Conservation (phyloP, 768 basidiomycete genomes). For the Austroboletus festivus region DNA sequence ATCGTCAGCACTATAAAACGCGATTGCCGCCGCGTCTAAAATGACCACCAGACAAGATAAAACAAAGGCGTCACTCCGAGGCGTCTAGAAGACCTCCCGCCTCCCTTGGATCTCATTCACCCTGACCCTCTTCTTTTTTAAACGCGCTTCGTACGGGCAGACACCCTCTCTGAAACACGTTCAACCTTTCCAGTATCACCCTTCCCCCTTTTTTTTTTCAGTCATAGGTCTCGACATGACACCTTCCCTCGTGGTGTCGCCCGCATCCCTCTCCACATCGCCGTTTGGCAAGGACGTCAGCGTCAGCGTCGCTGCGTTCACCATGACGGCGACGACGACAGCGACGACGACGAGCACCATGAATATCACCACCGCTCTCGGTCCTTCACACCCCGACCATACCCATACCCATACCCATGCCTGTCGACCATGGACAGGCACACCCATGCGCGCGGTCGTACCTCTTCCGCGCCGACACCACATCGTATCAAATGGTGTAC, state of each 20-base stretch:
- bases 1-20: not conserved
- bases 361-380: too few species aligned
- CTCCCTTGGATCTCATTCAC: too few species aligned
- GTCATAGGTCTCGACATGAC: not conserved
- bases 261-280: too few species aligned
- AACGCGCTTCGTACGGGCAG: too few species aligned
- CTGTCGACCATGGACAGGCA: conserved; percentile 14
- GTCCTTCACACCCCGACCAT: not conserved
- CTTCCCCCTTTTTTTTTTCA: not conserved
- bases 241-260: not conserved
- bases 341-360: not conserved
- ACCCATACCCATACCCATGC: not conserved
- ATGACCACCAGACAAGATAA: too few species aligned
- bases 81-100: not conserved
- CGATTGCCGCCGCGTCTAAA: too few species aligned
- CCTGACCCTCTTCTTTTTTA: too few species aligned
- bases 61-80: not conserved
- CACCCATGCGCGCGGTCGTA: conserved; percentile 22
- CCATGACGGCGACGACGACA: not conserved
- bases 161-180: too few species aligned
- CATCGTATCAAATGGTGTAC: too few species aligned
- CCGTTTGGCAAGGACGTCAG: not conserved
- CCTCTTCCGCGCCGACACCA: conserved; percentile 10
- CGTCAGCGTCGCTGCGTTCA: not conserved
- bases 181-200: too few species aligned